Percentiles rank a stretch among this genome's conserved stretches.
Conservation (phyloP, 208 protist genomes). For the Borovskyia barvae region DNA sequence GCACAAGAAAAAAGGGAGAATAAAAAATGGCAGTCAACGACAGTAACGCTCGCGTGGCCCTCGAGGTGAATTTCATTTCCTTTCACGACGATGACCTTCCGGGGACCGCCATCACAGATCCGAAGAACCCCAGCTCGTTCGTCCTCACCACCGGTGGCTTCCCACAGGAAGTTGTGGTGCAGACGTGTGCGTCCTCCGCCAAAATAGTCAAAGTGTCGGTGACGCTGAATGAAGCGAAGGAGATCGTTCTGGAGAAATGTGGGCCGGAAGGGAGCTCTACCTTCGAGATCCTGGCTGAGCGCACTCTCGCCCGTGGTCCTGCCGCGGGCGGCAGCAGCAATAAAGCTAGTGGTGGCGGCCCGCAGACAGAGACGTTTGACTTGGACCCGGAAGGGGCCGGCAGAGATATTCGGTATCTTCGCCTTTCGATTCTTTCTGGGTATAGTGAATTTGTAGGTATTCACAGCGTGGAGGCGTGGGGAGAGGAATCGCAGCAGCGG, state of each 20-base stretch:
- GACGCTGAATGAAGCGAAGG: constrained; percentile 72
- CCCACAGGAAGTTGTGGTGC: constrained; percentile 78
- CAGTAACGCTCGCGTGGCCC: constrained; percentile 20
- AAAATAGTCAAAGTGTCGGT: constrained; percentile 52
- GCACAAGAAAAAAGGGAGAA: neutral
- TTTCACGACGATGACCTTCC: constrained; percentile 74
- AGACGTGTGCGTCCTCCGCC: constrained; percentile 52
- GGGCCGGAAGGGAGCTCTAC: constrained; percentile 10
- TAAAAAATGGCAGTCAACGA: constrained; percentile 8
- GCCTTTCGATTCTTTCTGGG: constrained; percentile 63
- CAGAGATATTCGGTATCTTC: constrained; percentile 49
- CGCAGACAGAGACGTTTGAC: constrained; percentile 63
- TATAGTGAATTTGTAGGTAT: constrained; percentile 85
- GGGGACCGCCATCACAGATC: constrained; percentile 41
- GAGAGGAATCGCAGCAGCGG: constrained; percentile 85
- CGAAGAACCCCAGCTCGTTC: constrained; percentile 46
- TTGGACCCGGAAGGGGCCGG: constrained; percentile 57
- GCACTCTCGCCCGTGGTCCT: constrained; percentile 42
- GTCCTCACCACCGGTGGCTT: constrained; percentile 83
- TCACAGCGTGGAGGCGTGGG: constrained; percentile 55
- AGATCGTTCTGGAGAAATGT: constrained; percentile 58
- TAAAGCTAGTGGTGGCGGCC: neutral
- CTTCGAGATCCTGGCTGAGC: constrained; percentile 55
- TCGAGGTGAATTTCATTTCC: constrained; percentile 70
- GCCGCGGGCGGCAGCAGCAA: neutral